Evolutionary conservation across 352 stramenopile species (phyloP).

Genomic region (Globisporangium parvum): DNA sequence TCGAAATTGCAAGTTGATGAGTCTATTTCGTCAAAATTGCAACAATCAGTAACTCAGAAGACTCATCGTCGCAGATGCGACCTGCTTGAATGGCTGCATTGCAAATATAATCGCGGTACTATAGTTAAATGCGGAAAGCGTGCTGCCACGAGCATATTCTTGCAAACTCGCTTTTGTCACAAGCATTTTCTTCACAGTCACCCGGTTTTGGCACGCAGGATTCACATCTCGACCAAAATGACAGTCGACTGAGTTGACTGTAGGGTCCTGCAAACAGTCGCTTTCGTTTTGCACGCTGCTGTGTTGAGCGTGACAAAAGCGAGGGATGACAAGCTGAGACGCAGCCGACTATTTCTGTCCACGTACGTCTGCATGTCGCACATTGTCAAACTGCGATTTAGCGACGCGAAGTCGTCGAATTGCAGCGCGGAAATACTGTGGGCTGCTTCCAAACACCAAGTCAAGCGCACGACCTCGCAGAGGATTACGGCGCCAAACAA

Average conservation of each 20-base stretch:
- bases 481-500: too few species aligned
- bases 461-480: too few species aligned
- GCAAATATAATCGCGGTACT: too few species aligned
- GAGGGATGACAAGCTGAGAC: not conserved
- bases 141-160: constrained; percentile 2
- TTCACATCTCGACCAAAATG: not conserved
- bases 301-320: not conserved
- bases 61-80: too few species aligned
- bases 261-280: not conserved
- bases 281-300: not conserved
- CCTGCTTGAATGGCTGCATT: too few species aligned
- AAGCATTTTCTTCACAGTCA: not conserved
- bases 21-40: too few species aligned
- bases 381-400: not conserved
- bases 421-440: not conserved
- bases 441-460: not conserved
- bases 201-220: too few species aligned
- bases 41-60: too few species aligned
- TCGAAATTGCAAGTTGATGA: too few species aligned
- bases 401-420: not conserved
- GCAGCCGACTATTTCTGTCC: not conserved
- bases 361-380: not conserved
- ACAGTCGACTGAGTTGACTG: not conserved
- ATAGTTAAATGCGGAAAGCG: not conserved
- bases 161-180: not conserved